A percentile compares a stretch with the other conserved stretches of the same genome.
phyloP scores from a whole-genome alignment of 1,284 basidiomycete species.

The Phylloporus gajari region DNA sequence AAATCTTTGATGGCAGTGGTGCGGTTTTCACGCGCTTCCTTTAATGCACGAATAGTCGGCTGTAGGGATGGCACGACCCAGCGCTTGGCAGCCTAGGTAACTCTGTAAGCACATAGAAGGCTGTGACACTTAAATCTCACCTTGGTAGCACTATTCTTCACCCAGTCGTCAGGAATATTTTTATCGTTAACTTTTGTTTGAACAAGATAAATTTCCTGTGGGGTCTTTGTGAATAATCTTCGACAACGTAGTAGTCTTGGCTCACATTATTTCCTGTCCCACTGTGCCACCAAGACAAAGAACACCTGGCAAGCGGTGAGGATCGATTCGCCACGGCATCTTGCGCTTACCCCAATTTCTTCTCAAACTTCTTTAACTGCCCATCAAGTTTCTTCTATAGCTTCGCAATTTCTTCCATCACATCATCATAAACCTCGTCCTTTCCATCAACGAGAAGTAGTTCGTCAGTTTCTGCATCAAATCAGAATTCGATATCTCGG shows the following conservation, averaged over 20 bases:
- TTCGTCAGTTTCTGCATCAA: slow-evolving; percentile 65
- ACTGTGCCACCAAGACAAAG: slow-evolving; percentile 86
- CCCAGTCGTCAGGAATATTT: slow-evolving; percentile 85
- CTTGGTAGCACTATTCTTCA: slow-evolving; percentile 84
- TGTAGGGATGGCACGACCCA: slow-evolving; percentile 82
- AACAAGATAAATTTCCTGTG: slow-evolving; percentile 88
- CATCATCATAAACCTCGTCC: slow-evolving; percentile 83
- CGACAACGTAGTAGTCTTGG: slow-evolving; percentile 8
- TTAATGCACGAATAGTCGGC: slow-evolving; percentile 78
- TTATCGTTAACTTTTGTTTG: slow-evolving; percentile 71
- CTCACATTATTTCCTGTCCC: slow-evolving; percentile 80
- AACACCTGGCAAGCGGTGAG: slow-evolving; percentile 49
- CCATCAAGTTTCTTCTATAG: slow-evolving; percentile 79
- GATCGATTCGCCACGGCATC: slow-evolving; percentile 20
- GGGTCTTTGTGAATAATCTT: slow-evolving; percentile 13
- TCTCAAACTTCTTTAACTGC: slow-evolving; percentile 69
- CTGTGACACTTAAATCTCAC: slow-evolving; percentile 48
- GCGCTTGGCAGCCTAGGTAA: slow-evolving; percentile 70
- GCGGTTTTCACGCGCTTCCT: slow-evolving; percentile 92
- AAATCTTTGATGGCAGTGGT: slow-evolving; percentile 84
- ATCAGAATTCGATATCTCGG: slow-evolving; percentile 22
- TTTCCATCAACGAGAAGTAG: slow-evolving; percentile 83
- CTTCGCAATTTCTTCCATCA: slow-evolving; percentile 73
- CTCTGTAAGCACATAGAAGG: slow-evolving; percentile 13
- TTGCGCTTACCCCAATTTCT: slow-evolving; percentile 62